Base-by-base conservation (phyloP, 768 basidiomycete genomes). In the Tricholoma saponaceum region DNA sequence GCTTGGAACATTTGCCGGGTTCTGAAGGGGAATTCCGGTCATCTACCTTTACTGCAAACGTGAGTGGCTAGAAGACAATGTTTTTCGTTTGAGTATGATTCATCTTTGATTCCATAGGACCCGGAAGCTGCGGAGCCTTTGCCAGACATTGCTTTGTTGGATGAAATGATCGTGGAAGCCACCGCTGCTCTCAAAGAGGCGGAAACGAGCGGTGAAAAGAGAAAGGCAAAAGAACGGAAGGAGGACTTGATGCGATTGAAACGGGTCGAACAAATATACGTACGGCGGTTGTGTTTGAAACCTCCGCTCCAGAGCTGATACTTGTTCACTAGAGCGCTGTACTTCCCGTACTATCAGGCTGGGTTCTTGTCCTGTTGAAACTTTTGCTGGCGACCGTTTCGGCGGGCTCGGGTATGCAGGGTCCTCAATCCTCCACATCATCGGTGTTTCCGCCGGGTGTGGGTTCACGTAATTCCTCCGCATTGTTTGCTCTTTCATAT, bases 311-410 rank as follows among this genome's bases (percentile, higher is more conserved):
- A 41, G 41, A 54, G 12, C n/a, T 44, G 10, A 58, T 37, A 43
- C 16, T 39, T 25, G 53, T 47, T 50, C 9, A 55, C 23, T 69
- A 98, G 96, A 86, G 87, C 64, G 80, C 89, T 12, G 86, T 90
- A 16, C 79, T 98, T 28, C 90, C 95, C 2, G 84, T 88, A 1
- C 72, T 98, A 44, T 90, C 91, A 20, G 90, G 87, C 43, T 94
- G 93, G 84, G 95, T 98, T 2, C 81, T 98, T 9, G 95, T 98
- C 6, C 74, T 99, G 25, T 78, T 99, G 58, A 98, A 98, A 71
- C 78, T 98, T 12, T 75, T 99, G 13, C 75, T 99, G 50, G 95
- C 95, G 1, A 95, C 96, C 0, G 93, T 97, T 22, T 95, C 94
- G 0, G 92, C 93, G 2, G 84, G 86, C 57, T 80, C 82, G 22